These are phyloP conservation scores for Penicillium coprophilum DNA, from an alignment of 495 filamentous ascomycete species.

Conservation along the genomic window DNA sequence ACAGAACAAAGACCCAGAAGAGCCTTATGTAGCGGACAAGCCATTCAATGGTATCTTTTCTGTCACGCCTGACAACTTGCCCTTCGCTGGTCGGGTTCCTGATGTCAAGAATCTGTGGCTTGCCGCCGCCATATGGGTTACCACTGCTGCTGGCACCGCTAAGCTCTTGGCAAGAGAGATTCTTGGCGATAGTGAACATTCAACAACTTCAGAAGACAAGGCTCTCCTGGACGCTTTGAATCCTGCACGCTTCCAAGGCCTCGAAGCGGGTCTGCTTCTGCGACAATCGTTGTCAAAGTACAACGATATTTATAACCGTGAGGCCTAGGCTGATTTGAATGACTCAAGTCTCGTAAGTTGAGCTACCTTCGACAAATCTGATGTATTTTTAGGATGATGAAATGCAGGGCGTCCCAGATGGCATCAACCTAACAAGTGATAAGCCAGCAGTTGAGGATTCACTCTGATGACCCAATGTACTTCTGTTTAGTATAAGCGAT, in stretches of 20 bases:
- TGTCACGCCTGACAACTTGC: constrained; percentile 40
- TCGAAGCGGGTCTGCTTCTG: constrained; percentile 22
- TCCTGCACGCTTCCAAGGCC: constrained; percentile 30
- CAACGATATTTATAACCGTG: constrained; percentile 36
- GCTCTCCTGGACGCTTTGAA: constrained; percentile 23
- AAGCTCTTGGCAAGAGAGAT: constrained; percentile 30
- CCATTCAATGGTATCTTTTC: constrained; percentile 40
- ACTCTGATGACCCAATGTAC: no score
- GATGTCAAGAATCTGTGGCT: constrained; percentile 27
- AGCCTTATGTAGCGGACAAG: constrained; percentile 15
- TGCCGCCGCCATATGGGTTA: constrained; percentile 39
- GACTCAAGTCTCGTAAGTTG: neutral
- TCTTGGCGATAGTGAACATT: constrained; percentile 10
- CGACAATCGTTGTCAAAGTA: constrained; percentile 30
- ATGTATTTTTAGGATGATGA: no score
- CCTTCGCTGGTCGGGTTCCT: constrained; percentile 31
- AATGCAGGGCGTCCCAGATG: no score
- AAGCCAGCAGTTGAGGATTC: no score
- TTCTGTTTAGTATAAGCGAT: no score
- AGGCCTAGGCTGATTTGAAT: neutral
- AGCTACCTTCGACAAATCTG: no score
- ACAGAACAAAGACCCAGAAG: neutral
- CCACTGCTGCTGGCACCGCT: constrained; percentile 36
- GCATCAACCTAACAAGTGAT: no score
- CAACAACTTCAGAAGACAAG: constrained; percentile 15